Base-by-base conservation (phyloP, 768 basidiomycete genomes). In the Hysterangium stoloniferum region DNA sequence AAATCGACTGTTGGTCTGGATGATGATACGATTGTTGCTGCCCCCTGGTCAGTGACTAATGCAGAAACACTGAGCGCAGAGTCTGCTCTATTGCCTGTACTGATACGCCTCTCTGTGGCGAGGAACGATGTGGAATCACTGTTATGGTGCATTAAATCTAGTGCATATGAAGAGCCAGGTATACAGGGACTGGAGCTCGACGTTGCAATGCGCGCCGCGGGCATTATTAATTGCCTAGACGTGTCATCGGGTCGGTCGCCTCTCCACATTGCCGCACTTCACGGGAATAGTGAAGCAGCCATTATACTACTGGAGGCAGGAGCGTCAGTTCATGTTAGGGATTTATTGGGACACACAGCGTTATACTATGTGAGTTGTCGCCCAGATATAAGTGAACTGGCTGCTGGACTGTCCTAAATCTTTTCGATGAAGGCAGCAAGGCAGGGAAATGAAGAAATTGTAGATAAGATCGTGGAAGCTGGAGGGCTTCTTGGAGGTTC, bases 271-370 rank as follows among this genome's bases (percentile, higher is more conserved):
- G 88, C 90, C 1, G 79, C 86, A 25, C 62, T 92, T 29, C 80
- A 82, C 47, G 86, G 88, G 1, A 74, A 76, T 54, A 53, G 57
- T 7, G 57, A 56, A 8, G 68, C 71, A 33, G 66, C 71, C 33
- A 61, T 61, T 28, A 59, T 76, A 28, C 66, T 93, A 32, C 72
- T 93, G 17, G 71, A 77, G 53, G 78, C 79, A 0, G 90, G 90
- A 4, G 87, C 89, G 1, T 68, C 89, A 12, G 90, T 93, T 19
- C 90, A 94, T 63, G 68, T 86, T 7, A 74, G 91, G 49, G 91
- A 94, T 62, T 61, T 66, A 1, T 71, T 92, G 38, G 91, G 87
- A 2, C 89, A 92, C 59, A 91, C 90, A 12, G 76, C 87, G 3
- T 68, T 92, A 13, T 92, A 91, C 65, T 86, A 90, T 65, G 86